Percentiles rank a stretch among this genome's conserved stretches.
Evolutionary conservation across 148 eudicot genomes (phyloP).

Genomic region (Cornus kousa): DNA sequence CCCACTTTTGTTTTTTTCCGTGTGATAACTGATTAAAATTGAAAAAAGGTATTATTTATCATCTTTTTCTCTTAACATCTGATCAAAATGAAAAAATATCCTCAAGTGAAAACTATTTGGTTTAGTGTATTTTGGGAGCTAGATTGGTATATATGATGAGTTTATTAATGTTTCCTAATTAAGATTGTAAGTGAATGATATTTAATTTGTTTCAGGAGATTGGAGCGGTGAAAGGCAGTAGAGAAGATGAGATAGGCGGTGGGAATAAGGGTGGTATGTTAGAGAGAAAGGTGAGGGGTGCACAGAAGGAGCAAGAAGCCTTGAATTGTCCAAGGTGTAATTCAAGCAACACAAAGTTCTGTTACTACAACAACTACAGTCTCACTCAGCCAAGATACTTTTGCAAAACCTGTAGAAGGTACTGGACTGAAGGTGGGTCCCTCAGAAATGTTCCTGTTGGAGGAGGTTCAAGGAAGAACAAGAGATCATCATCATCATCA

Average conservation of each 20-base stretch:
- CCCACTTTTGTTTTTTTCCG: constrained; percentile 39
- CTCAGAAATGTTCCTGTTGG: constrained; percentile 81
- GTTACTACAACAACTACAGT: constrained; percentile 86
- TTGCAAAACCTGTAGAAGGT: constrained; percentile 83
- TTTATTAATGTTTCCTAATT: too few relatives aligned
- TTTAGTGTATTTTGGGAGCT: background rate
- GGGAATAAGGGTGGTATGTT: constrained; percentile 6
- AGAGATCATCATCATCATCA: constrained; percentile 32
- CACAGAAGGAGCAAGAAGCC: constrained; percentile 65
- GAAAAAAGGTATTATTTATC: constrained; percentile 39
- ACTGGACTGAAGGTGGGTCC: constrained; percentile 85
- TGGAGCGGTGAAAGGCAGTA: constrained; percentile 34
- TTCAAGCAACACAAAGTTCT: constrained; percentile 75
- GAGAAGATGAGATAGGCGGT: constrained; percentile 36
- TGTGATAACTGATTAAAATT: constrained; percentile 23
- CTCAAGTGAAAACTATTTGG: constrained; percentile 26
- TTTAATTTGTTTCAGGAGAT: constrained; percentile 23
- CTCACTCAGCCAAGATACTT: constrained; percentile 80
- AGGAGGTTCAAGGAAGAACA: constrained; percentile 82
- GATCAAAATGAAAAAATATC: background rate
- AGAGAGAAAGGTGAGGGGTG: constrained; percentile 53
- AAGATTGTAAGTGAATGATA: too few relatives aligned
- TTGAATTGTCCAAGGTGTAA: constrained; percentile 76
- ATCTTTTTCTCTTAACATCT: constrained; percentile 28
- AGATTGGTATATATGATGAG: too few relatives aligned